These are phyloP conservation scores for Colletotrichum truncatum DNA, from an alignment of 2,329 filamentous ascomycete species.

Conservation along the genomic window DNA sequence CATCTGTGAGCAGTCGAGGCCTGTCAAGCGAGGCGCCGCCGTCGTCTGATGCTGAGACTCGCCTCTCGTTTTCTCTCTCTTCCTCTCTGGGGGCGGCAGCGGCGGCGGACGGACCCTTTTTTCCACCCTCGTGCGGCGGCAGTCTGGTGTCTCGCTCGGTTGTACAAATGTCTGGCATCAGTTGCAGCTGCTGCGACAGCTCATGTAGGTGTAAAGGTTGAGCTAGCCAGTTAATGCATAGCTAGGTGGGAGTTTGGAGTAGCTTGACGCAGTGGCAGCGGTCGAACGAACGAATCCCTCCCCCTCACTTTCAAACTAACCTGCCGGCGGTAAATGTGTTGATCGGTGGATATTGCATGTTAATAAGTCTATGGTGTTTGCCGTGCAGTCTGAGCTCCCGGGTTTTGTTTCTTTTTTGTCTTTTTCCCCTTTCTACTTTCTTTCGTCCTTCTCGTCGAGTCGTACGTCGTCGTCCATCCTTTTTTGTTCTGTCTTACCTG, in stretches of 20 bases:
- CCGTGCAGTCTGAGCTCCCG: neutral
- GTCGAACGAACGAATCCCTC: neutral
- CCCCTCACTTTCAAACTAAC: too few species aligned
- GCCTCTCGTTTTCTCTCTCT: neutral
- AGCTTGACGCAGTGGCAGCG: neutral
- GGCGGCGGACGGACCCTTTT: neutral
- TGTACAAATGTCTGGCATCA: too few species aligned
- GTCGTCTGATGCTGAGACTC: slow-evolving; percentile 23
- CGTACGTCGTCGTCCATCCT: neutral
- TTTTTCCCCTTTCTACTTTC: neutral
- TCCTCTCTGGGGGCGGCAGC: too few species aligned
- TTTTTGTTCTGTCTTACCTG: neutral
- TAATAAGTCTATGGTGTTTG: slow-evolving; percentile 7
- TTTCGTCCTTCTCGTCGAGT: too few species aligned
- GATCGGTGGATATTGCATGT: neutral
- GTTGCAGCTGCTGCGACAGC: neutral
- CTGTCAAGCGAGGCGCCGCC: neutral
- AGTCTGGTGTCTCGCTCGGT: too few species aligned
- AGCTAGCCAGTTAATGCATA: too few species aligned
- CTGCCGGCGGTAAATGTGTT: too few species aligned
- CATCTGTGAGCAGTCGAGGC: too few species aligned
- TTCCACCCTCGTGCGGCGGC: too few species aligned
- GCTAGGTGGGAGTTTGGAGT: too few species aligned
- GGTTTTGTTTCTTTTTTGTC: neutral
- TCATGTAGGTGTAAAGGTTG: too few species aligned